Evolutionary conservation across 495 filamentous ascomycete species (phyloP), one percentile per base, ranked within the genome.

Genomic region (Podospora pseudopauciseta): DNA sequence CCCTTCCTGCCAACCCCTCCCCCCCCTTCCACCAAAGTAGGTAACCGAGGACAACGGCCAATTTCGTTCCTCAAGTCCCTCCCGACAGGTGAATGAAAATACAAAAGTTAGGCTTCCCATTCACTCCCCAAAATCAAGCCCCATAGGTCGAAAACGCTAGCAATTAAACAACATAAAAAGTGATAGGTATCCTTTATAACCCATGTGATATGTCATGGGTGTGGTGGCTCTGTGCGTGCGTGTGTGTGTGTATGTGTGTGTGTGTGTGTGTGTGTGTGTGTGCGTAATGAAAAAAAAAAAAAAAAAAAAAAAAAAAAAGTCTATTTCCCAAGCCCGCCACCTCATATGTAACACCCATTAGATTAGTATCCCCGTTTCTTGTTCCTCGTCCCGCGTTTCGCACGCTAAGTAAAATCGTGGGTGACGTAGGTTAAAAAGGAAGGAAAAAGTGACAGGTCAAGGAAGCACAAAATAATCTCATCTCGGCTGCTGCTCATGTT

Each of bases 331-430:
- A 58, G 6, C 55, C 55, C 23, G 6, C 4, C 55, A 9, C 55
- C 55, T n/a, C 55, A 18, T 58, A 58, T 58, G 55, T 58, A 26
- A 58, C 55, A 58, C 55, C n/a, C 55, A 58, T 20, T 58, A 58
- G 55, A 58, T 58, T 58, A 58, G 55, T 58, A 20, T 58, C 55
- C 54, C 39, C 39, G 39, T 58, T 58, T 58, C 55, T 19, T 26
- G 23, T 4, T 4, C n/a, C 55, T 58, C 5, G n/a, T 26, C n/a
- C n/a, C 23, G 55, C 23, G 55, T 58, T 9, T 58, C 23, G 23
- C 23, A 20, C 55, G 55, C 15, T 19, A 58, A 58, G 55, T 18
- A 58, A 58, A 19, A 58, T 19, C 55, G 55, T 58, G n/a, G n/a
- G n/a, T 58, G 6, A 49, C 39, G 39, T 49, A 49, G 39, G 39